phyloP scores from a whole-genome alignment of 176 grass and related monocot species.

The Saccharum officinarum region DNA sequence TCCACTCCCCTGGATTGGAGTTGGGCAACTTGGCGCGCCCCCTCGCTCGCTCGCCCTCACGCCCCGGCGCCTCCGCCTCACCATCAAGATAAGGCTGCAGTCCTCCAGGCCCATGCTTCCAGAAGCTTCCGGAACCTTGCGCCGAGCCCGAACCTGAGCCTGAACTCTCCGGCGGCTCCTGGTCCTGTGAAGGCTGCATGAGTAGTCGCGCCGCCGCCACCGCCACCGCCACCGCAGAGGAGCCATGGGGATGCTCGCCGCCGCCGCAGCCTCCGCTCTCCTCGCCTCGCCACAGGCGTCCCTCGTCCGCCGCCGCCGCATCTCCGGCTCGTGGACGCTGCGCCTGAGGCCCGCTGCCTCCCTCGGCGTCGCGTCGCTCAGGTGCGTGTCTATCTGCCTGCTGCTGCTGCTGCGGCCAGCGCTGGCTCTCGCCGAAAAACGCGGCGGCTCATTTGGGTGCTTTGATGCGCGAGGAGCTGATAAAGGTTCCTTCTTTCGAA shows the following conservation, averaged over 20 bases:
- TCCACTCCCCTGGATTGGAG: not conserved
- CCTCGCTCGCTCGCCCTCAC: not conserved
- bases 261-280: conserved; percentile 22
- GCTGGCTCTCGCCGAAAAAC: not conserved
- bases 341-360: conserved; percentile 29
- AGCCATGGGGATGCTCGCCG: conserved; percentile 58
- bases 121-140: conserved; percentile 29
- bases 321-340: conserved; percentile 7
- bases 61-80: not conserved
- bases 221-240: conserved; percentile 25
- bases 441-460: not conserved
- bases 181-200: conserved; percentile 48
- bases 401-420: not conserved
- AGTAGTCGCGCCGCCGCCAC: conserved; percentile 47
- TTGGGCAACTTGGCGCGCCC: conserved; percentile 12
- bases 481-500: not conserved
- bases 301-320: not conserved
- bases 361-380: conserved; percentile 32
- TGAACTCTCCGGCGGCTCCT: not conserved
- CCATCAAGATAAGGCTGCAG: conserved; percentile 51
- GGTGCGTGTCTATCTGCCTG: conserved; percentile 21
- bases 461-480: not conserved
- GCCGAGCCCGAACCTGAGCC: not conserved
- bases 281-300: conserved; percentile 27
- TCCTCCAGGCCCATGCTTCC: not conserved